Evolutionary conservation across 129 eudicot species (phyloP).

Genomic region (Apium graveolens): DNA sequence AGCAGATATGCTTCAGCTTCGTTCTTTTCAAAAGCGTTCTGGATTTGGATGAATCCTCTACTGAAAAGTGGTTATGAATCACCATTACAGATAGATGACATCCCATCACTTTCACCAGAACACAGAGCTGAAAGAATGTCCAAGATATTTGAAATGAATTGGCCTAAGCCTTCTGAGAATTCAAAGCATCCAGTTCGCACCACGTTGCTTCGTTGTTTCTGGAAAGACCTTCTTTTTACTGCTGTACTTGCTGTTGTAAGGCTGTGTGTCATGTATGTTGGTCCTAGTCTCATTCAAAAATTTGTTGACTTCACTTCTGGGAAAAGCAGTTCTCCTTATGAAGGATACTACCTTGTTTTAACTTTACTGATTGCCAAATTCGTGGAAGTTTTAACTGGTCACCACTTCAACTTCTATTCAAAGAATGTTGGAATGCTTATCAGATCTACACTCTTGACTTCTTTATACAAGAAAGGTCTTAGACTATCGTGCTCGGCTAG

Average conservation of each 20-base stretch:
- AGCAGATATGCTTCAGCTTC: conserved; percentile 71
- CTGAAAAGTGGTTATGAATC: conserved; percentile 45
- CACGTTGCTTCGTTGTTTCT: conserved; percentile 65
- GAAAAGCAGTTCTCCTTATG: conserved; percentile 41
- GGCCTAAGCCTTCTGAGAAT: conserved; percentile 71
- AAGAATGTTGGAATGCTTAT: conserved; percentile 80
- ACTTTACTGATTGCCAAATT: conserved; percentile 63
- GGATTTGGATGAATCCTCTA: conserved; percentile 83
- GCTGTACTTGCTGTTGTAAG: conserved; percentile 56
- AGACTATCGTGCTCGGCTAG: conserved; percentile 80
- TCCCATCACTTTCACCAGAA: conserved; percentile 72
- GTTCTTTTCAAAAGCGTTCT: conserved; percentile 50
- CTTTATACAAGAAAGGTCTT: conserved; percentile 75
- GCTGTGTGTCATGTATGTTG: conserved; percentile 74
- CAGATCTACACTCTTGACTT: conserved; percentile 61
- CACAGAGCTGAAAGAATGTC: conserved; percentile 72
- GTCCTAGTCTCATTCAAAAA: conserved; percentile 66
- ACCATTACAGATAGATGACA: conserved; percentile 54
- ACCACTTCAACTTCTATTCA: conserved; percentile 77
- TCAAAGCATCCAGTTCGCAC: conserved; percentile 63
- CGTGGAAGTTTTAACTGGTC: conserved; percentile 63
- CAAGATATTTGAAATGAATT: conserved; percentile 49
- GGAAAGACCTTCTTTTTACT: conserved; percentile 62
- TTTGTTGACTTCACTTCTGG: conserved; percentile 77
- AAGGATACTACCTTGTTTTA: conserved; percentile 71